phyloP scores from a whole-genome alignment of 495 filamentous ascomycete species.

The Podospora comata region DNA sequence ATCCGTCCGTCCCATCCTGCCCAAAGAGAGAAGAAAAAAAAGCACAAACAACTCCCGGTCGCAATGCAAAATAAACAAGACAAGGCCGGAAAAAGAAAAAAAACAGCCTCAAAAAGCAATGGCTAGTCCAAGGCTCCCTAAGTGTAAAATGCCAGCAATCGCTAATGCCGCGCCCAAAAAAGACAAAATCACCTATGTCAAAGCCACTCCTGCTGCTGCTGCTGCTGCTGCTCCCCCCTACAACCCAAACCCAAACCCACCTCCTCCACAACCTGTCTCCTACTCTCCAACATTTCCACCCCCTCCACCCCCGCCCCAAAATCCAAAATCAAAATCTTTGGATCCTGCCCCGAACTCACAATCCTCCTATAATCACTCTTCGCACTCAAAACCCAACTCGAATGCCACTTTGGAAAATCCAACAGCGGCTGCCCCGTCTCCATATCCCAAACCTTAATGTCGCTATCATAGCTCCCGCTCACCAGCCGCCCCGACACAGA shows the following conservation, averaged over 20 bases:
- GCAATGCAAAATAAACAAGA: slow-evolving; percentile 15
- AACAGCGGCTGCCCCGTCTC: slow-evolving; percentile 67
- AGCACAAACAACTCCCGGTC: slow-evolving; percentile 12
- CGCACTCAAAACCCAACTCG: slow-evolving; percentile 92
- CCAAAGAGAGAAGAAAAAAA: neutral
- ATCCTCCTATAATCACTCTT: slow-evolving; percentile 93
- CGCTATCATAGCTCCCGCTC: slow-evolving; percentile 88
- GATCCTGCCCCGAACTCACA: slow-evolving; percentile 89
- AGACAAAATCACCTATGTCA: neutral
- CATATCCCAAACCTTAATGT: slow-evolving; percentile 88
- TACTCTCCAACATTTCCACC: slow-evolving; percentile 53
- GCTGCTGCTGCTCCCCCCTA: neutral
- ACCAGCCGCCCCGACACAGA: slow-evolving; percentile 75
- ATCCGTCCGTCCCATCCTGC: neutral
- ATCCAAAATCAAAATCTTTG: slow-evolving; percentile 87
- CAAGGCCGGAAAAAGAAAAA: slow-evolving; percentile 7
- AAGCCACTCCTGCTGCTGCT: neutral
- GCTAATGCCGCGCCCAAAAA: neutral
- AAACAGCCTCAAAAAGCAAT: neutral
- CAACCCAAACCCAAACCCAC: neutral
- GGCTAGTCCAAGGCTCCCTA: neutral
- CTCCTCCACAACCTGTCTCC: neutral
- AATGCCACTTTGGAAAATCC: slow-evolving; percentile 83
- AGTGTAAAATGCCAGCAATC: neutral
- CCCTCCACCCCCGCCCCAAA: slow-evolving; percentile 60